Evolutionary conservation across 176 grass and related monocot genomes (phyloP).

Genomic region (Leersia perrieri): DNA sequence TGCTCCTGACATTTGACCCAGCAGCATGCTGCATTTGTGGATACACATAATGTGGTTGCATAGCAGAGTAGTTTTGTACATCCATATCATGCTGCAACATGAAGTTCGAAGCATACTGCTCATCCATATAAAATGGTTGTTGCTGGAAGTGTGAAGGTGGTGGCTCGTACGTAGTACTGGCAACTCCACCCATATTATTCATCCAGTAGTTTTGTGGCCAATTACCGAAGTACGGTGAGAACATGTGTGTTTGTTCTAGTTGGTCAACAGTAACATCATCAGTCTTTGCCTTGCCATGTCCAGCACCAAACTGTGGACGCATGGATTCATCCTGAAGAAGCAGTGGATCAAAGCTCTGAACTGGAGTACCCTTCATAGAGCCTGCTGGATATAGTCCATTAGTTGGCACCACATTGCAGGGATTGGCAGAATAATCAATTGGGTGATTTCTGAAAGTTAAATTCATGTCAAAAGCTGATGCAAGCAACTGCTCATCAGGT

Average conservation of each 20-base stretch:
- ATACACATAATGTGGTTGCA: constrained; percentile 32
- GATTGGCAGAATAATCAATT: background rate
- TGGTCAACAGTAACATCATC: constrained; percentile 23
- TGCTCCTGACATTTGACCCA: constrained; percentile 34
- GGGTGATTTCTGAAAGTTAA: constrained; percentile 26
- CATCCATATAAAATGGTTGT: constrained; percentile 38
- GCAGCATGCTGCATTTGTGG: constrained; percentile 40
- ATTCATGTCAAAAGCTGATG: constrained; percentile 44
- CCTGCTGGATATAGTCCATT: constrained; percentile 30
- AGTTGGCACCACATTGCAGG: background rate
- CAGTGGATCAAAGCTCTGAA: background rate
- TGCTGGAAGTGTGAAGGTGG: constrained; percentile 26
- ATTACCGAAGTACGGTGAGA: constrained; percentile 14
- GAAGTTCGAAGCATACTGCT: constrained; percentile 40
- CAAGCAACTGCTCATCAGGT: constrained; percentile 46
- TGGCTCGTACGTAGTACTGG: constrained; percentile 23
- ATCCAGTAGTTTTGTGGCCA: constrained; percentile 26
- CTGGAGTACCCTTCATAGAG: background rate
- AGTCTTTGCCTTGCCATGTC: constrained; percentile 8
- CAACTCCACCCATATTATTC: background rate
- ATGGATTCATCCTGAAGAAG: constrained; percentile 18
- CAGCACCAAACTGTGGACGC: constrained; percentile 12
- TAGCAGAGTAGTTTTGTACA: constrained; percentile 26
- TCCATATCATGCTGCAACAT: constrained; percentile 26
- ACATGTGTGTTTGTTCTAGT: constrained; percentile 8